Base-by-base conservation (phyloP, 2,329 filamentous ascomycete genomes). In the Arthroderma uncinatum region DNA sequence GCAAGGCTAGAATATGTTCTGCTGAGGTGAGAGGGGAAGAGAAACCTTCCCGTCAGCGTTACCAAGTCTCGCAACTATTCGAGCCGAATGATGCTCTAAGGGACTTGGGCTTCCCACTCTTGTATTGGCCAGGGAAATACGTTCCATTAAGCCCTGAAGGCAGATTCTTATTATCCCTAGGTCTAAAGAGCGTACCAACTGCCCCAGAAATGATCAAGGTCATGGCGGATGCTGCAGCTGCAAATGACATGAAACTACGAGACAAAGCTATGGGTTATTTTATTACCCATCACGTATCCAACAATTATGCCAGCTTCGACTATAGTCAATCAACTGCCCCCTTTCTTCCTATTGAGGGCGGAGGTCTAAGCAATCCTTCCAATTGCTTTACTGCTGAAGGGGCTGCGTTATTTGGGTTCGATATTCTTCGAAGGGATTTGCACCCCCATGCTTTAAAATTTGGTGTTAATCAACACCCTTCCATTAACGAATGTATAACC, bases 381-480 rank as follows among this genome's bases (percentile, higher is more conserved):
- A 81, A 84, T 58, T 96, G 91, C 66, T 98, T 89, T 67, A 89
- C 84, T 0, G 92, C 97, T 63, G 81, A 85, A 39, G 80, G 80
- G 42, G 87, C 88, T 21, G 78, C 85, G 0, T 77, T 94, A 3
- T 78, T 98, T 55, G 89, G 88, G 0, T 97, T 95, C 65, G 78
- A 84, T 25, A 85, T 95, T 16, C 74, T 98, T 34, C 80, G 82
- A 60, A 79, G 75, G 52, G 87, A 93, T 61, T 78, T 97, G n/a
- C 84, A 87, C 59, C 74, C 80, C 9, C 89, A 97, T 74, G 88
- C 90, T 14, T 77, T 79, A 56, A 92, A 93, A 73, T 90, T 98
- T 65, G 91, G 90, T 0, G 90, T 98, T 4, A 80, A 81, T n/a
- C 74, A 80, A 55, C 85, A 98, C 68, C 93, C 94, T 0, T 82